Evolutionary conservation across 2,329 filamentous ascomycete species (phyloP).

Genomic region (Apiospora phragmitis): DNA sequence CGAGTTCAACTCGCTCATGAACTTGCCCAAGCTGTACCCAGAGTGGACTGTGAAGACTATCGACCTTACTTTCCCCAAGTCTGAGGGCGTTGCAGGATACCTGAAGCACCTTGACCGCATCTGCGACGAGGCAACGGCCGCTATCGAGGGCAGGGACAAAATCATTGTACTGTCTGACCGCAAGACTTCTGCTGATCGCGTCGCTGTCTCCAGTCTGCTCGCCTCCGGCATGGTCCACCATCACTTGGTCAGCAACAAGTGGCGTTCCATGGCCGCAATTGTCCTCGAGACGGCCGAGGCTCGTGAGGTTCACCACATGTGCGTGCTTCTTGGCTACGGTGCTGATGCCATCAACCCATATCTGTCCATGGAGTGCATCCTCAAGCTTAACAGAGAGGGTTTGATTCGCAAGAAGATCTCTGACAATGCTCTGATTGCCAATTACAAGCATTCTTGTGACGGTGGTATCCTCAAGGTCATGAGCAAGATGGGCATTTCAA

Average conservation of each 20-base stretch:
- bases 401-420: constrained; percentile 87
- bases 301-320: constrained; percentile 98
- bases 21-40: constrained; percentile 70
- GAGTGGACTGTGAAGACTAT: constrained; percentile 89
- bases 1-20: constrained; percentile 85
- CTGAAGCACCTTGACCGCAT: constrained; percentile 85
- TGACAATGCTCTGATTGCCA: constrained; percentile 81
- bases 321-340: constrained; percentile 94
- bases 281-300: constrained; percentile 93
- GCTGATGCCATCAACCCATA: constrained; percentile 94
- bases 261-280: constrained; percentile 84
- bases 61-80: constrained; percentile 91
- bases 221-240: constrained; percentile 95
- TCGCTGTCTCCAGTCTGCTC: constrained; percentile 82
- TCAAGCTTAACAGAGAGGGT: constrained; percentile 93
- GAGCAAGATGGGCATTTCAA: constrained; percentile 99
- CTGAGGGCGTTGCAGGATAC: constrained; percentile 79
- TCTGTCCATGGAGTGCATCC: constrained; percentile 91
- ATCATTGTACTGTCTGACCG: constrained; percentile 89
- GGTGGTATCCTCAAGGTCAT: constrained; percentile 98
- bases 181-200: constrained; percentile 77
- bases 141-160: constrained; percentile 80
- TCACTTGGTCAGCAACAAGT: constrained; percentile 92
- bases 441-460: constrained; percentile 96
- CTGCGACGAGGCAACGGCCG: constrained; percentile 79